Conservation (phyloP, 2,329 filamentous ascomycete genomes). For the Fusarium marasasianum region DNA sequence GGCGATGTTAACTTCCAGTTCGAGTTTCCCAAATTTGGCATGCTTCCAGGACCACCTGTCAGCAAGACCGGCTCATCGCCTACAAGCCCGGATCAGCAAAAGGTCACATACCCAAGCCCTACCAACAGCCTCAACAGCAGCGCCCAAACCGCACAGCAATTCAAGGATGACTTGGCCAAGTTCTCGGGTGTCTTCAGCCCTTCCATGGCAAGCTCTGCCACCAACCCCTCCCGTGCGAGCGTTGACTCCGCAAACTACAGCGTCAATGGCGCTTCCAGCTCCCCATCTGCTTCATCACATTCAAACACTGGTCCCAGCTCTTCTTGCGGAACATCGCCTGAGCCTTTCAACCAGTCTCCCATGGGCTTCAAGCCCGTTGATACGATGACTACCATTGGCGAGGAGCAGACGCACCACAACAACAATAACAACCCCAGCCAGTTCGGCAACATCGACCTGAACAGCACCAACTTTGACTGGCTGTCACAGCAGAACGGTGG, state of each 20-base stretch:
- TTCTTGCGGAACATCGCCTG: conserved; percentile 80
- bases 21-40: conserved; percentile 94
- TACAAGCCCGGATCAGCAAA: conserved; percentile 44
- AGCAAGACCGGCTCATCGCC: conserved; percentile 46
- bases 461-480: conserved; percentile 73
- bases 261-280: conserved; percentile 65
- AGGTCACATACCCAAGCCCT: conserved; percentile 38
- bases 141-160: conserved; percentile 40
- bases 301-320: conserved; percentile 68
- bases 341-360: conserved; percentile 78
- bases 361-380: conserved; percentile 71
- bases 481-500: conserved; percentile 82
- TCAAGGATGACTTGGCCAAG: conserved; percentile 63
- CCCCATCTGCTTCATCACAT: conserved; percentile 70
- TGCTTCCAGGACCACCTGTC: conserved; percentile 63
- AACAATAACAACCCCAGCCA: conserved; percentile 49
- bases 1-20: conserved; percentile 89
- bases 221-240: conserved; percentile 59
- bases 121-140: conserved; percentile 45
- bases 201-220: conserved; percentile 56
- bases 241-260: conserved; percentile 61
- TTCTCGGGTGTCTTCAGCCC: conserved; percentile 69
- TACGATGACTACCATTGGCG: conserved; percentile 71
- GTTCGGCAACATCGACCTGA: conserved; percentile 51
- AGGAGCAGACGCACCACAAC: conserved; percentile 63